phyloP scores from a whole-genome alignment of 352 stramenopile species.

The Phytophthora capsici region DNA sequence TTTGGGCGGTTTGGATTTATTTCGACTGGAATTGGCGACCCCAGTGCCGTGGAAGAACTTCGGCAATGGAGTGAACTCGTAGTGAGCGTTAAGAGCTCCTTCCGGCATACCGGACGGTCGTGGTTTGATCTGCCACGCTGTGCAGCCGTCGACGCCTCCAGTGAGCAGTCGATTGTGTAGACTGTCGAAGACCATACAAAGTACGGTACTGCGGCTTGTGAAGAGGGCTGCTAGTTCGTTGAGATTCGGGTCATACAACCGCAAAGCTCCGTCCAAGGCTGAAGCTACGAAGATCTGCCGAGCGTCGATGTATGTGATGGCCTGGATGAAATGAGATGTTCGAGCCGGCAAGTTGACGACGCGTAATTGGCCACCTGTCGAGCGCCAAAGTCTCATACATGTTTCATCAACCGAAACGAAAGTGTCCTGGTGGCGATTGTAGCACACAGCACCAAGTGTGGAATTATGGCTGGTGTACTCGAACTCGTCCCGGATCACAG shows the following conservation, averaged over 20 bases:
- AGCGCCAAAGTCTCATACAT: slow-evolving; percentile 56
- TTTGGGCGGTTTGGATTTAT: slow-evolving; percentile 24
- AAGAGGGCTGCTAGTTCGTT: slow-evolving; percentile 67
- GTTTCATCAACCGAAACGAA: slow-evolving; percentile 68
- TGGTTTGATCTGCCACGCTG: slow-evolving; percentile 65
- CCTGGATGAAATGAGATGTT: slow-evolving; percentile 66
- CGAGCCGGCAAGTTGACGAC: slow-evolving; percentile 59
- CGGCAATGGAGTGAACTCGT: slow-evolving; percentile 57
- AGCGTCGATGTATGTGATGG: slow-evolving; percentile 63
- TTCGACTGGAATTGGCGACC: slow-evolving; percentile 4
- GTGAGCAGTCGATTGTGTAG: slow-evolving; percentile 60
- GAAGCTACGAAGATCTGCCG: slow-evolving; percentile 71
- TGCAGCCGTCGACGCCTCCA: slow-evolving; percentile 68
- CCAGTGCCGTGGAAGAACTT: slow-evolving; percentile 52
- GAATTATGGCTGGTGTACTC: slow-evolving; percentile 69
- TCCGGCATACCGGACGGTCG: slow-evolving; percentile 38
- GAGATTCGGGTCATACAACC: slow-evolving; percentile 62
- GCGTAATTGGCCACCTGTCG: slow-evolving; percentile 38
- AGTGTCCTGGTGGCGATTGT: slow-evolving; percentile 69
- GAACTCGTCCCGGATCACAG: slow-evolving; percentile 70
- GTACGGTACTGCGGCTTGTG: slow-evolving; percentile 52
- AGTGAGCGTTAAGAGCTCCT: slow-evolving; percentile 57
- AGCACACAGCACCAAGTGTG: slow-evolving; percentile 64
- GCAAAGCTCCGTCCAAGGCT: slow-evolving; percentile 67
- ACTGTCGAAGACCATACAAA: slow-evolving; percentile 62